Percentiles rank a stretch among this genome's conserved stretches.
Conservation (phyloP, 2,329 filamentous ascomycete species). For the Xylaria sp. region DNA sequence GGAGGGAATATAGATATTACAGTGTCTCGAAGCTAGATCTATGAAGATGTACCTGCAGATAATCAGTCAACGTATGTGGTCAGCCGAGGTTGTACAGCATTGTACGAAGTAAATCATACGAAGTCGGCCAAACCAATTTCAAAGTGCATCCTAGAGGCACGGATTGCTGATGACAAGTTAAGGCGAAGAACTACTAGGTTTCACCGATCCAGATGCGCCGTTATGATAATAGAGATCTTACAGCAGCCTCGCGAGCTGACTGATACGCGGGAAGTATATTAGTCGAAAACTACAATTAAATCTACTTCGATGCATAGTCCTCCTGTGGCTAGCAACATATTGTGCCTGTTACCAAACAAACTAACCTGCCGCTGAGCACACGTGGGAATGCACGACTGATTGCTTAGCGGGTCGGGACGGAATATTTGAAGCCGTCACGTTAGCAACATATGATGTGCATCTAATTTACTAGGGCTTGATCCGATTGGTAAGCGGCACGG, state of each 20-base stretch:
- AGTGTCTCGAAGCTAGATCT: slow-evolving; percentile 26
- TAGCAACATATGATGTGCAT: slow-evolving; percentile 11
- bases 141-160: not conserved
- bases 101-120: slow-evolving; percentile 36
- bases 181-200: slow-evolving; percentile 20
- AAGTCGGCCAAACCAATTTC: slow-evolving; percentile 17
- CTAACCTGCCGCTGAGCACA: slow-evolving; percentile 4
- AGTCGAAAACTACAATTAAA: not conserved
- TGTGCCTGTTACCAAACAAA: not conserved
- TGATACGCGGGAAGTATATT: not conserved
- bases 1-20: not conserved
- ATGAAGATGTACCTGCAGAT: slow-evolving; percentile 40
- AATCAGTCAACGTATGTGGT: slow-evolving; percentile 33
- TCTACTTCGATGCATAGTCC: not conserved
- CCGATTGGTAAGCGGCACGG: slow-evolving; percentile 23
- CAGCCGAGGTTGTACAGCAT: slow-evolving; percentile 41
- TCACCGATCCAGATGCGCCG: slow-evolving; percentile 26
- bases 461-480: not conserved
- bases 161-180: slow-evolving; percentile 1
- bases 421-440: slow-evolving; percentile 7
- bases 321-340: not conserved
- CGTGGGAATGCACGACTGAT: slow-evolving; percentile 25
- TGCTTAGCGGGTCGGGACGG: slow-evolving; percentile 10
- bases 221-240: slow-evolving; percentile 16
- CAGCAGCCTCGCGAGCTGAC: slow-evolving; percentile 1